Percentiles rank a stretch among this genome's conserved stretches.
phyloP scores from a whole-genome alignment of 306 rosid species.

The Inga laurina region DNA sequence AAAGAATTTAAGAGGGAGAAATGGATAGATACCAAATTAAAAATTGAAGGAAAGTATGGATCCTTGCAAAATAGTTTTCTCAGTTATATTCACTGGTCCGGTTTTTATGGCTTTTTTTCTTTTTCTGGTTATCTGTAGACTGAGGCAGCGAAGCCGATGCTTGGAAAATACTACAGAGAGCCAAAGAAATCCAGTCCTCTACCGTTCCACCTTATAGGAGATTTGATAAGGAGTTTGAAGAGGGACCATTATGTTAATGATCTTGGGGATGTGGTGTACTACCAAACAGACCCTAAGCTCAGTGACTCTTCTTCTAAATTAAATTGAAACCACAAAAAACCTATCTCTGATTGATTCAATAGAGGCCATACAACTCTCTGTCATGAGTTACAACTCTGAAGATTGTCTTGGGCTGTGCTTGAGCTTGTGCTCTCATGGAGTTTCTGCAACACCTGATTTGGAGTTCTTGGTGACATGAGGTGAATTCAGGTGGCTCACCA shows the following conservation, averaged over 20 bases:
- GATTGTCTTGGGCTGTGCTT: slow-evolving; percentile 14
- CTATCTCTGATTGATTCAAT: slow-evolving; percentile 29
- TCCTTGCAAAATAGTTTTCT: too few relatives aligned
- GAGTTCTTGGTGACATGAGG: background rate
- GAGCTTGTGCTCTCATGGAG: background rate
- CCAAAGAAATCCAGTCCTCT: slow-evolving; percentile 76
- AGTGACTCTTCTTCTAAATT: slow-evolving; percentile 40
- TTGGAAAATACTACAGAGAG: slow-evolving; percentile 79
- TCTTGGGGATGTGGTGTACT: slow-evolving; percentile 81
- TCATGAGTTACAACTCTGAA: slow-evolving; percentile 11
- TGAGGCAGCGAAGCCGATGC: slow-evolving; percentile 82
- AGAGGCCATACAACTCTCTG: slow-evolving; percentile 3
- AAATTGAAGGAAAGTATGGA: too few relatives aligned
- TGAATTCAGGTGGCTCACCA: background rate
- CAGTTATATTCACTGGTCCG: too few relatives aligned
- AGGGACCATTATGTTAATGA: slow-evolving; percentile 87
- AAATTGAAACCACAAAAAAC: slow-evolving; percentile 5
- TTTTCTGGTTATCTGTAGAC: slow-evolving; percentile 52
- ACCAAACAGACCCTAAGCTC: slow-evolving; percentile 68
- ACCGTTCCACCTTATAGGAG: slow-evolving; percentile 81
- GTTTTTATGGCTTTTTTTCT: background rate
- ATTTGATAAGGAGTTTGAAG: slow-evolving; percentile 70
- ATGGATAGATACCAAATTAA: too few relatives aligned
- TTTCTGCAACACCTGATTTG: background rate
- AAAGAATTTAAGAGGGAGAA: too few relatives aligned